phyloP scores from a whole-genome alignment of 768 basidiomycete species.

The Lyophyllum semitale region DNA sequence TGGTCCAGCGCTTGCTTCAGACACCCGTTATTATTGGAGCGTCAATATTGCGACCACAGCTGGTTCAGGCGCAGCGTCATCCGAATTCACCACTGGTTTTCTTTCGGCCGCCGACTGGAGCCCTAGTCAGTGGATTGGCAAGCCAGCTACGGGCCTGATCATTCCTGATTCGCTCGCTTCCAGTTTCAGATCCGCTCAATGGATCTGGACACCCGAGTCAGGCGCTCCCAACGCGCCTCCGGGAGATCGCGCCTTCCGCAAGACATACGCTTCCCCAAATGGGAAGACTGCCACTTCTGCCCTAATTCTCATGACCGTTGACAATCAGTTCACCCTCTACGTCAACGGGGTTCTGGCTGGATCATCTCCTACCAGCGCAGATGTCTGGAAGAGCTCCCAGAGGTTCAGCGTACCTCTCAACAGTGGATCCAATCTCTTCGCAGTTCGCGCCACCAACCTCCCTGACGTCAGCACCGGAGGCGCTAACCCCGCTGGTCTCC shows the following conservation, averaged over 20 bases:
- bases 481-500: slow-evolving; percentile 26
- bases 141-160: slow-evolving; percentile 12
- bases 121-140: slow-evolving; percentile 30
- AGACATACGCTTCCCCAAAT: slow-evolving; percentile 21
- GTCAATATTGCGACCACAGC: slow-evolving; percentile 23
- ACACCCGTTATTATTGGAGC: slow-evolving; percentile 27
- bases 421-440: slow-evolving; percentile 23
- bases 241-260: slow-evolving; percentile 31
- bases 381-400: slow-evolving; percentile 28
- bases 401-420: slow-evolving; percentile 21
- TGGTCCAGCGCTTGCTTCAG: slow-evolving; percentile 24
- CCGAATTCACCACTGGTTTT: slow-evolving; percentile 29
- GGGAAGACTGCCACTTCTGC: slow-evolving; percentile 24
- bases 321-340: slow-evolving; percentile 29
- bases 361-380: slow-evolving; percentile 17
- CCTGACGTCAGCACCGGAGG: slow-evolving; percentile 19
- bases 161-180: slow-evolving; percentile 19
- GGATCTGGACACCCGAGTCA: slow-evolving; percentile 31
- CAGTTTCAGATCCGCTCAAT: slow-evolving; percentile 22
- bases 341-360: slow-evolving; percentile 28
- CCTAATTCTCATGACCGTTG: slow-evolving; percentile 24
- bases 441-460: slow-evolving; percentile 29
- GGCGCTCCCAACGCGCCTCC: slow-evolving; percentile 20
- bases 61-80: slow-evolving; percentile 20
- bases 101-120: slow-evolving; percentile 23